These are phyloP conservation scores for Ephemerocybe angulata DNA, from an alignment of 768 basidiomycete species.

Conservation along the genomic window DNA sequence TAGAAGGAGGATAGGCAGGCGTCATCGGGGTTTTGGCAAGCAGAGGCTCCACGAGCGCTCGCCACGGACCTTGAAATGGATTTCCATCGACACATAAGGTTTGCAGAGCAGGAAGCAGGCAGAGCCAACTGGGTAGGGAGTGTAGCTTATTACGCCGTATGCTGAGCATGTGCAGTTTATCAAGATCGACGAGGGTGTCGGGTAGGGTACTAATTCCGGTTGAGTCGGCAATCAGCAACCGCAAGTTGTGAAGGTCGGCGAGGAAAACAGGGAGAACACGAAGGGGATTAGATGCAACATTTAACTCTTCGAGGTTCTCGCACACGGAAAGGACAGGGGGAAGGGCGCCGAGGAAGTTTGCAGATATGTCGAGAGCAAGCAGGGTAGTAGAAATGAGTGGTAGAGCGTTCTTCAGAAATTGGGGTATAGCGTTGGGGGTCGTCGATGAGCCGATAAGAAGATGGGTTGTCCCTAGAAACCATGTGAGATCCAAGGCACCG, in stretches of 20 bases:
- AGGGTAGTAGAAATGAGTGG: slow-evolving; percentile 75
- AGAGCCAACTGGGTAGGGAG: slow-evolving; percentile 92
- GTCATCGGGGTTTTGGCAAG: slow-evolving; percentile 59
- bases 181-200: slow-evolving; percentile 65
- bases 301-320: slow-evolving; percentile 84
- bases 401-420: slow-evolving; percentile 65
- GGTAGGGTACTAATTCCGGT: slow-evolving; percentile 81
- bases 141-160: slow-evolving; percentile 85
- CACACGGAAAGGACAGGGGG: slow-evolving; percentile 83
- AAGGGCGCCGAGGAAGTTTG: slow-evolving; percentile 78
- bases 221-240: slow-evolving; percentile 89
- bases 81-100: slow-evolving; percentile 92
- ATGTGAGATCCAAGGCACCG: slow-evolving; percentile 9
- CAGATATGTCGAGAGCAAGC: slow-evolving; percentile 90
- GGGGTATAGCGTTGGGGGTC: slow-evolving; percentile 73
- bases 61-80: slow-evolving; percentile 93
- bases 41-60: slow-evolving; percentile 82
- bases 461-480: slow-evolving; percentile 80
- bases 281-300: slow-evolving; percentile 87
- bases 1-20: slow-evolving; percentile 63
- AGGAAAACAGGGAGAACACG: slow-evolving; percentile 90
- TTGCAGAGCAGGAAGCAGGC: slow-evolving; percentile 79
- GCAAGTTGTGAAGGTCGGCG: slow-evolving; percentile 67
- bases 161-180: slow-evolving; percentile 84
- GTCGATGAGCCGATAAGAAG: slow-evolving; percentile 80